Conservation (phyloP, 169 alveolate genomes). For the Eimeria necatrix region DNA sequence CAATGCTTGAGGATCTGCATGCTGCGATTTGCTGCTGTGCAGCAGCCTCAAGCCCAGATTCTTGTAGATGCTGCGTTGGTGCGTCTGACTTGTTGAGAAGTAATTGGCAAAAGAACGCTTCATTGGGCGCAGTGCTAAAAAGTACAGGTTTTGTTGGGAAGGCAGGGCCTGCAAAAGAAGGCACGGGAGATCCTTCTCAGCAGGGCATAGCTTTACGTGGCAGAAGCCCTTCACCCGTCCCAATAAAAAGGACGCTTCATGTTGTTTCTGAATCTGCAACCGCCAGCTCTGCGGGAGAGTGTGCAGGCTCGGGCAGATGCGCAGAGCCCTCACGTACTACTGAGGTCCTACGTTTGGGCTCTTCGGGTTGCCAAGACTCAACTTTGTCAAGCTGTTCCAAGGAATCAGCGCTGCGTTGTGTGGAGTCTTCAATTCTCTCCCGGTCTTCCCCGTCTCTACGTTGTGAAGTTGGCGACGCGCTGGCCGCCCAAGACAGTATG, state of each 20-base stretch:
- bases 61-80: conserved; percentile 59
- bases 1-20: conserved; percentile 78
- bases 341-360: background rate
- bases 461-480: background rate
- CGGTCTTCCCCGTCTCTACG: background rate
- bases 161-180: background rate
- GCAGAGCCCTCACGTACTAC: background rate
- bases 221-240: conserved; percentile 44
- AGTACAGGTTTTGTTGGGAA: background rate
- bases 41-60: conserved; percentile 61
- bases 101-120: conserved; percentile 32
- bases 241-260: background rate
- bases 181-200: conserved; percentile 17
- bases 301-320: conserved; percentile 9
- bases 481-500: conserved; percentile 1
- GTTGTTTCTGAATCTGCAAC: conserved; percentile 11
- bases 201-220: background rate
- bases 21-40: conserved; percentile 78
- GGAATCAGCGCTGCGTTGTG: background rate
- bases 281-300: background rate
- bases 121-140: conserved; percentile 1
- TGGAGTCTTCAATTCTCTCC: background rate
- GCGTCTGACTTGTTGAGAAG: conserved; percentile 16
- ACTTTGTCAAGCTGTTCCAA: background rate
- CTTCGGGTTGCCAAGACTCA: conserved; percentile 14